phyloP scores from a whole-genome alignment of 495 filamentous ascomycete species.

The Chaetomium fimeti region DNA sequence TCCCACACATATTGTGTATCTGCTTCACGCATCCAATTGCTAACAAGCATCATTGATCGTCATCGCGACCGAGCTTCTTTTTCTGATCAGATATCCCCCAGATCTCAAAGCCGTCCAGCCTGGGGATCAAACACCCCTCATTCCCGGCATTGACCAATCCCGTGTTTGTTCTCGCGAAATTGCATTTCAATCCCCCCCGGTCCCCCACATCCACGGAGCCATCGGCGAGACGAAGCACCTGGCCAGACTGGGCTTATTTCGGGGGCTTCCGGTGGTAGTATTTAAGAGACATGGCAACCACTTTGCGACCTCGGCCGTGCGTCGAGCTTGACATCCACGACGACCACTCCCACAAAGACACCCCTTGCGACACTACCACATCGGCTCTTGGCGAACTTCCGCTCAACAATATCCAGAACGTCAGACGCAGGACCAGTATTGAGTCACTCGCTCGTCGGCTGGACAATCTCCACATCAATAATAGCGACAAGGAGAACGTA shows the following conservation, averaged over 20 bases:
- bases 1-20: constrained; percentile 5
- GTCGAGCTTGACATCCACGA: constrained; percentile 30
- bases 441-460: constrained; percentile 36
- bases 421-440: constrained; percentile 24
- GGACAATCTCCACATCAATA: constrained; percentile 35
- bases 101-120: constrained; percentile 13
- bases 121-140: constrained; percentile 31
- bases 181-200: constrained; percentile 29
- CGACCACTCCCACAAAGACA: constrained; percentile 14
- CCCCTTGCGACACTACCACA: constrained; percentile 11
- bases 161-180: constrained; percentile 37
- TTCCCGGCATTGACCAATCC: constrained; percentile 25
- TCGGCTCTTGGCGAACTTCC: constrained; percentile 38
- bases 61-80: constrained; percentile 26
- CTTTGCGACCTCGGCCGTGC: constrained; percentile 22
- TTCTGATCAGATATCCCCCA: constrained; percentile 31
- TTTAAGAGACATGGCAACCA: constrained; percentile 32
- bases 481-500: constrained; percentile 29
- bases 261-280: constrained; percentile 23
- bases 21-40: constrained; percentile 27
- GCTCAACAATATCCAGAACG: constrained; percentile 37
- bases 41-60: constrained; percentile 36
- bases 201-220: constrained; percentile 18
- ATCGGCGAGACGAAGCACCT: constrained; percentile 17
- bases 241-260: constrained; percentile 30